These are phyloP conservation scores for Zymoseptoria crescenta DNA, from an alignment of 2,329 filamentous ascomycete genomes.

Conservation along the genomic window DNA sequence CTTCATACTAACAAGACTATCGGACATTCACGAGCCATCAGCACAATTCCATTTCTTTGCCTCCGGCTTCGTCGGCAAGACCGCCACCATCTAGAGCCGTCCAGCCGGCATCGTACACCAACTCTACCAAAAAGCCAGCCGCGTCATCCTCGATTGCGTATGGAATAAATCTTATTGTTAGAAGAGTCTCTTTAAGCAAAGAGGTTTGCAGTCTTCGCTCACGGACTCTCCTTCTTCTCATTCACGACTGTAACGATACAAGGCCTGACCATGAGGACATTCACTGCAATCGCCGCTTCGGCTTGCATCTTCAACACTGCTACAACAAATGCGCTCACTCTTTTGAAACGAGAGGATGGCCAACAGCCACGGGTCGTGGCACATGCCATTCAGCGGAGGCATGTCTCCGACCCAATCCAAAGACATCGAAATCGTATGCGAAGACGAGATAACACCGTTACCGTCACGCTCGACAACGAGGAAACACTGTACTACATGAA, in stretches of 20 bases:
- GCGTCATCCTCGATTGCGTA: conserved; percentile 9
- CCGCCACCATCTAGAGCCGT: background rate
- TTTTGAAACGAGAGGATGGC: conserved; percentile 22
- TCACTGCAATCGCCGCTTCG: conserved; percentile 21
- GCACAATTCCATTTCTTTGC: background rate
- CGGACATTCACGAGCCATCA: background rate
- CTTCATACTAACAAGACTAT: background rate
- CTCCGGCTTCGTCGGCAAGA: background rate
- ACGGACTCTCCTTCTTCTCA: background rate
- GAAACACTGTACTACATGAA: conserved; percentile 55
- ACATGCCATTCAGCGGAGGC: conserved; percentile 44
- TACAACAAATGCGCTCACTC: conserved; percentile 20
- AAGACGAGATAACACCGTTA: conserved; percentile 34
- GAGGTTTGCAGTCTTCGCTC: background rate
- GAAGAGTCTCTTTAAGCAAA: background rate
- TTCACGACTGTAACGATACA: background rate
- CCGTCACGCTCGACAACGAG: conserved; percentile 48
- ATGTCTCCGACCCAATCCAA: conserved; percentile 39
- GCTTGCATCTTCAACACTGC: conserved; percentile 16
- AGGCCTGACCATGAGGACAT: conserved; percentile 15
- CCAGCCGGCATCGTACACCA: background rate
- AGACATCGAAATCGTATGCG: conserved; percentile 42
- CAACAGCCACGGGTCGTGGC: conserved; percentile 39
- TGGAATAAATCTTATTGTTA: background rate
- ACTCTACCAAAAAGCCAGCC: conserved; percentile 1